Evolutionary conservation across 2,329 filamentous ascomycete genomes (phyloP), one percentile per base, ranked within the genome.

Genomic region (Penicillium concentricum): DNA sequence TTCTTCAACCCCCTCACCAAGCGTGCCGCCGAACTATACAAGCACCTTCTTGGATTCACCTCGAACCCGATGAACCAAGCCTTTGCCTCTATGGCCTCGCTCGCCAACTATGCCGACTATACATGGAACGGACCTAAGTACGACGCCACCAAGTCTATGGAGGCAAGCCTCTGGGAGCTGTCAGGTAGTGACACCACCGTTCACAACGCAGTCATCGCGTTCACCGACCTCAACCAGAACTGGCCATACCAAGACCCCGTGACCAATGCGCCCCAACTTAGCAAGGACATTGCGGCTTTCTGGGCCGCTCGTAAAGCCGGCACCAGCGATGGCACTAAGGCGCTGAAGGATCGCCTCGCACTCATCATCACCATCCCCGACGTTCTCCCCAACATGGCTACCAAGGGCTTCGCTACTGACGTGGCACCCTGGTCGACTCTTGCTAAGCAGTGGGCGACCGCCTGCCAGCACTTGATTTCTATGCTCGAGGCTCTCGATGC

Each of bases 1-100:
- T 66, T 66, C 56, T 60, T 66, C n/a, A 66, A 66, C 52, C 64
- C 64, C 3, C 57, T 66, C 9, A 64, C 49, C n/a, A 58, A 54
- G 32, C 64, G 64, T 28, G 55, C 50, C 20, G 26, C 61, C 2
- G 52, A 58, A 12, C 54, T 66, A 8, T 61, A 66, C 42, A 61
- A 66, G 51, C 48, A 66, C 34, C 32, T 66, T 16, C 42, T 66
- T 10, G 63, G 64, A 22, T 66, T 66, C 45, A 66, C 63, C 24
- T 61, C 63, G 3, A 66, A 66, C 39, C 61, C 63, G 0, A 64
- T 66, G 63, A 52, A 54, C 7, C 47, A 66, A 34, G 37, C 64
- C 0, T 66, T 42, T 20, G 48, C 48, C 10, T 51, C 48, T 5
- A 42, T 51, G 48, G 26, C 15, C 9, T 16, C 26, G 5, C 37